Base-by-base conservation (phyloP, 495 filamentous ascomycete species). In the Annulohypoxylon nitens region DNA sequence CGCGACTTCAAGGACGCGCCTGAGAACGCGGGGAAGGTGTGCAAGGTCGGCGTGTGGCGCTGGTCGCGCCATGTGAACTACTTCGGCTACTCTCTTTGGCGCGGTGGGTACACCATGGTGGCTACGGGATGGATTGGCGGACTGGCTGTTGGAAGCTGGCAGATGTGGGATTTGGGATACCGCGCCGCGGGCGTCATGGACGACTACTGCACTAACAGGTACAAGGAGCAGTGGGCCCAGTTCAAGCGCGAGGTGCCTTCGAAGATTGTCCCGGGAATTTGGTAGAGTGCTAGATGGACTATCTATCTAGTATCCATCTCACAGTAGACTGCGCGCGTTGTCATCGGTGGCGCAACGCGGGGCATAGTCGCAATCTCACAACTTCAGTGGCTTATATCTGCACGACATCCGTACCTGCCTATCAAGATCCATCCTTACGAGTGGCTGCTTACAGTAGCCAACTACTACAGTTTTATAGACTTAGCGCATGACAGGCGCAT, bases 51-150 rank as follows among this genome's bases (percentile, higher is more conserved):
- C 1, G 71, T 89, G 33, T 90, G 85, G 81, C 68, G 74, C 2
- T 71, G 84, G 70, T 85, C 87, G 4, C 83, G 87, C n/a, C 88
- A 91, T 64, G 81, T 87, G 74, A 90, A 90, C 51, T 90, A 90
- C 69, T 83, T 83, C 25, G 87, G 79, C 11, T 90, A 88, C 71
- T 84, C 86, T 1, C 34, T 90, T 2, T 89, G 88, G 88, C 77
- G 88, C 43, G 76, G 83, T 47, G 86, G 81, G 2, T 88, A 86
- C 70, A 83, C 83, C 14, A 60, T 90, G 70, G 83, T 81, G 1
- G 78, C 75, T 11, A 82, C 83, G 1, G 88, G 88, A 0, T 84
- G 82, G 83, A 53, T 78, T 12, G 84, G 74, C 58, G 87, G 80
- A 0, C 45, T 76, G 8, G 14, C 75, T 11, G 71, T 86, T 23